Evolutionary conservation across 1,284 basidiomycete genomes (phyloP), one percentile per base, ranked within the genome.

Genomic region (Ustilago shanxiensis): DNA sequence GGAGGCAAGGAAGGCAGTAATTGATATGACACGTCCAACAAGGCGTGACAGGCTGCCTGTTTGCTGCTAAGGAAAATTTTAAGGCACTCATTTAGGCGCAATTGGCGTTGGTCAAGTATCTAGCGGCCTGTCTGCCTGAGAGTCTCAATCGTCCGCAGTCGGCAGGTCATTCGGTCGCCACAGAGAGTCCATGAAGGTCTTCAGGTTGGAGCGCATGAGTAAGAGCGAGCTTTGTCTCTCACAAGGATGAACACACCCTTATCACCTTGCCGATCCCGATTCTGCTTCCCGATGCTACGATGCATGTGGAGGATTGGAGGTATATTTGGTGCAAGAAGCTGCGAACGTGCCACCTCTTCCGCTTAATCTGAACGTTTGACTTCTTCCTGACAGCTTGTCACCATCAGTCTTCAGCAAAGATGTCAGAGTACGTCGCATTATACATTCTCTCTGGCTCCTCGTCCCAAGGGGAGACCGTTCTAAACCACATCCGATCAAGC

Each of bases 11-110:
- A 45, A 52, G 45, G 51, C 29, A 61, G 47, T 14, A 60, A 56
- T 51, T 69, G 72, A 74, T 63, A 74, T 74, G 67, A 44, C 66
- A 49, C 67, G 66, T 74, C 72, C 72, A 74, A 66, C 63, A 70
- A 13, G 66, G 72, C 72, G 70, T 14, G 22, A 37, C 57, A 31
- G 28, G 33, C 29, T 28, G 50, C 18, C 49, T 37, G n/a, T n/a
- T 44, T 44, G 18, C n/a, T 20, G n/a, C 18, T 20, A 9, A n/a
- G 18, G 20, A 44, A 20, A 44, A 33, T 33, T 33, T 33, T 33
- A n/a, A n/a, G n/a, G n/a, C 26, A 9, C 26, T 51, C 1, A 52
- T 29, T 26, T 7, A 10, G n/a, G 13, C 18, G 55, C 51, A 51
- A 47, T n/a, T 29, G 28, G 50, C 33, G 69, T 72, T 72, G 69